Evolutionary conservation across 164 flowering plant genomes (phyloP), one percentile per base, ranked within the genome.

Genomic region (Nymphaea colorata): DNA sequence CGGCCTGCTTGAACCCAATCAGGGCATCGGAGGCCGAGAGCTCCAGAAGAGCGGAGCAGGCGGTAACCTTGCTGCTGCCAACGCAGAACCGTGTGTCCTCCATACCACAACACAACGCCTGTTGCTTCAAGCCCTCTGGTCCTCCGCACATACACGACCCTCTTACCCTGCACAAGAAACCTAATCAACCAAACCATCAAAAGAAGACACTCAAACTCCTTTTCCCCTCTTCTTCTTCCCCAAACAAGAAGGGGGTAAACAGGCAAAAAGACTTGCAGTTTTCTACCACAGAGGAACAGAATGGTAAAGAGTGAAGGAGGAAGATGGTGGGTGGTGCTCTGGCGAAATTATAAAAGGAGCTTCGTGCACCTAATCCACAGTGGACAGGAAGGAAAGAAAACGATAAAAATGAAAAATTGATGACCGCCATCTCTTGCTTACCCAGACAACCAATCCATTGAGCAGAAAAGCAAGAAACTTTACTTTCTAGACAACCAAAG

Each of bases 1-100:
- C 77, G 12, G 80, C 81, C 6, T 43, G 65, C 59, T 67, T 78
- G 71, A 93, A 91, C 63, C 79, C 76, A 2, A 67, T 62, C 14
- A 93, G 71, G 72, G 91, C 87, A 63, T 91, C 85, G 0, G 78
- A 74, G 7, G 98, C 97, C 2, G 96, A 73, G 4, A 89, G 74
- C 43, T 93, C 98, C 11, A 93, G 95, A 77, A 91, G 75, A 62
- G 72, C 57, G 10, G 64, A 61, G 64, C 42, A 61, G n/a, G 41
- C 64, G 10, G 10, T 17, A 3, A 10, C 18, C 42, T 61, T 61
- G 64, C 64, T 17, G 25, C 64, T 18, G 3, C 11, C 12, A 51
- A 51, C 8, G 2, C 57, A 10, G 14, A 51, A 51, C 8, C 57
- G 8, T 51, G 8, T 8, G 57, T 51, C 57, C 15, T 51, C 14